These are phyloP conservation scores for Entomophthora muscae DNA, from an alignment of 371 early-diverging fungal genomes.

Conservation along the genomic window DNA sequence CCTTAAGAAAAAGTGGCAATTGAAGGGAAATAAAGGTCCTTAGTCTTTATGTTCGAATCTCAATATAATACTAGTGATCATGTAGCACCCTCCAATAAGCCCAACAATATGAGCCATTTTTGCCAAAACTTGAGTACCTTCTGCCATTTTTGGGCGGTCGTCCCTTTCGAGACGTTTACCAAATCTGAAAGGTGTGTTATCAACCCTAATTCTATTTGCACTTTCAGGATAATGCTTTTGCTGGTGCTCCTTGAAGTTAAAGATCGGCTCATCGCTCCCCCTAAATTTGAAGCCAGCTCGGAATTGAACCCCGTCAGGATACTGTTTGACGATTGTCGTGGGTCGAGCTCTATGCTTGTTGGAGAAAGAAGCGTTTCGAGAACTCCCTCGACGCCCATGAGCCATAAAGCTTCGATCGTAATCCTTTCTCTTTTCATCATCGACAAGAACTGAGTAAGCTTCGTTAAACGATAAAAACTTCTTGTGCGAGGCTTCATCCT, in stretches of 20 bases:
- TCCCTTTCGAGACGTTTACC: background rate
- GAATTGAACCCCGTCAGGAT: too few relatives aligned
- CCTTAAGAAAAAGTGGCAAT: too few relatives aligned
- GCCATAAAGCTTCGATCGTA: slow-evolving; percentile 36
- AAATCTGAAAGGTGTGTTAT: slow-evolving; percentile 2
- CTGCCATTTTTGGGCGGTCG: background rate
- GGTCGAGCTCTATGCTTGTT: background rate
- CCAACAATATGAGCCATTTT: background rate
- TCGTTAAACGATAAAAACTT: slow-evolving; percentile 64
- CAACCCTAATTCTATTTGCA: too few relatives aligned
- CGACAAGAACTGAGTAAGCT: slow-evolving; percentile 64
- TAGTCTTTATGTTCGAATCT: too few relatives aligned
- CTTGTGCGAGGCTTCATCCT: slow-evolving; percentile 37
- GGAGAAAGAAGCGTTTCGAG: background rate
- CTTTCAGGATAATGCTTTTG: background rate
- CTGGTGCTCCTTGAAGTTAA: background rate
- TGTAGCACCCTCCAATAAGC: background rate
- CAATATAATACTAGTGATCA: too few relatives aligned
- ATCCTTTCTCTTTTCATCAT: slow-evolving; percentile 47
- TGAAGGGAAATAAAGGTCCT: too few relatives aligned
- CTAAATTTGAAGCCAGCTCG: too few relatives aligned
- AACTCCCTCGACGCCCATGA: background rate
- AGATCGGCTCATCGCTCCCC: background rate
- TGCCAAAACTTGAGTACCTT: background rate
- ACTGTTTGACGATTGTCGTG: background rate